Base-by-base conservation (phyloP, 306 rosid genomes). In the Cicer pinnatifidum region DNA sequence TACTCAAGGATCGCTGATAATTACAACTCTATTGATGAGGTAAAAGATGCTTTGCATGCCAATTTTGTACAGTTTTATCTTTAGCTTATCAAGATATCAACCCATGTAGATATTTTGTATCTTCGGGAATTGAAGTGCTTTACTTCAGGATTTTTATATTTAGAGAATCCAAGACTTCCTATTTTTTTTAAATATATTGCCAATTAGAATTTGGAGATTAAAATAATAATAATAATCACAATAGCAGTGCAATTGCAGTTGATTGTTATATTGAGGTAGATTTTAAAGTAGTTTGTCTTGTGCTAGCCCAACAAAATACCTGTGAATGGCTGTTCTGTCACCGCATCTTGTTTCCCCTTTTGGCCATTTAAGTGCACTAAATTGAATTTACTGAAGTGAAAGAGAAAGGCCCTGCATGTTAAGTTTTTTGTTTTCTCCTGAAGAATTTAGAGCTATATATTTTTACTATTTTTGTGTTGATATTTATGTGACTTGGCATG, bases 1-100 rank as follows among this genome's bases (percentile, higher is more conserved):
- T 94, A 88, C 80, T 91, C 95, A 0, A 94, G 92, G 82, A 91
- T 94, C 37, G 87, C 90, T 3, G 97, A 94, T 78, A 73, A 82
- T 67, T 94, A 84, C 85, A 69, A 67, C 56, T 94, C 98, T 68
- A 77, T 91, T 58, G 91, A 87, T 9, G 83, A 89, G 94, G 97
- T 91, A 74, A 73, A 75, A 62, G 72, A 81, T 50, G 65, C 72
- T 63, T 50, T 74, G 52, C 39, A 76, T 61, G 35, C 16, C 9
- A 6, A 23, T 37, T 16, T 67, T 73, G 48, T 48, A 15, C 13
- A 44, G 33, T 40, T 59, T 43, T 72, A 35, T 58, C 43, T 58
- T 57, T 62, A 16, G 67, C 51, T 46, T 64, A 38, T 61, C 75
- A 16, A 9, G 70, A 58, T 43, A 73, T 54, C 64, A 16, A 23